These are phyloP conservation scores for Trypanosoma melophagium DNA, from an alignment of 208 protist species.

Conservation along the genomic window DNA sequence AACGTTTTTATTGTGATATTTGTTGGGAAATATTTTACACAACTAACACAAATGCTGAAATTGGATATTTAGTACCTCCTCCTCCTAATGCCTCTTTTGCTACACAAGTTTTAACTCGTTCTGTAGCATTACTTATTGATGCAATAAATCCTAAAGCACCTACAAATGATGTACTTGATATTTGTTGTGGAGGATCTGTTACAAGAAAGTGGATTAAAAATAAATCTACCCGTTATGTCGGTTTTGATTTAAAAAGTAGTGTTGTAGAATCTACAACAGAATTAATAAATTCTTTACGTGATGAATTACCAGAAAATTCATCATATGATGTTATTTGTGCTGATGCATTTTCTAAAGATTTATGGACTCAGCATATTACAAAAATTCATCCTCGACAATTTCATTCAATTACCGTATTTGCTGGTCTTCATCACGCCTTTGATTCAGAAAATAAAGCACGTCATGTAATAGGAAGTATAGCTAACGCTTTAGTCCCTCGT, in stretches of 20 bases:
- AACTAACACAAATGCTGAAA: constrained; percentile 59
- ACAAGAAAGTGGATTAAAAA: constrained; percentile 86
- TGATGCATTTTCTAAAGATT: constrained; percentile 73
- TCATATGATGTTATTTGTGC: constrained; percentile 74
- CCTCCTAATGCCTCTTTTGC: constrained; percentile 72
- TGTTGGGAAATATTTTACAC: constrained; percentile 78
- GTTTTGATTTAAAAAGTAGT: constrained; percentile 70
- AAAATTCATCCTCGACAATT: constrained; percentile 83
- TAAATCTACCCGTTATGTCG: constrained; percentile 69
- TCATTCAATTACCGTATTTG: constrained; percentile 77
- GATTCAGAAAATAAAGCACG: constrained; percentile 54
- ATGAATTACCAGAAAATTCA: constrained; percentile 38
- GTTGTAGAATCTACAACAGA: constrained; percentile 47
- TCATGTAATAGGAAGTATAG: constrained; percentile 69
- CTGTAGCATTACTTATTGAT: constrained; percentile 77
- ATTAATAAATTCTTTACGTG: constrained; percentile 38
- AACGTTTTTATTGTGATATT: constrained; percentile 81
- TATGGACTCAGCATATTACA: constrained; percentile 72
- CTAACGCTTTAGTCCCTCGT: constrained; percentile 78
- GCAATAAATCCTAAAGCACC: constrained; percentile 63
- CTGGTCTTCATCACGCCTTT: constrained; percentile 78
- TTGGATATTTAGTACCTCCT: constrained; percentile 74
- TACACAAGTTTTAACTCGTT: constrained; percentile 70
- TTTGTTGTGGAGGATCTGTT: constrained; percentile 83
- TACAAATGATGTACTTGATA: constrained; percentile 82